These are phyloP conservation scores for Knoxia roxburghii DNA, from an alignment of 257 asterid species.

Conservation along the genomic window DNA sequence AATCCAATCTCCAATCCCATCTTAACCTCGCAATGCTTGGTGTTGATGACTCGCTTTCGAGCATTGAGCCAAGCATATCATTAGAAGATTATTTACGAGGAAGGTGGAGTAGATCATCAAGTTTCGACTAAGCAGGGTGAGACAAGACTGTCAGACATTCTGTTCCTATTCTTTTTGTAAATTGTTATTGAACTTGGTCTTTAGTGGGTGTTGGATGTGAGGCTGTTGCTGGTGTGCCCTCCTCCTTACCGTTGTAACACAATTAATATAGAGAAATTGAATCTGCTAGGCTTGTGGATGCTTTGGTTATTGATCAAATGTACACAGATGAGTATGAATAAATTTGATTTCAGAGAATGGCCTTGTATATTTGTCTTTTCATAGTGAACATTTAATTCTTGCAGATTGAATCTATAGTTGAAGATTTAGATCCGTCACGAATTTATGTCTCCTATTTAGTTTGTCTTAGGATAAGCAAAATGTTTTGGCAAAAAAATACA, in stretches of 20 bases:
- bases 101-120: slow-evolving; percentile 86
- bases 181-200: slow-evolving; percentile 7
- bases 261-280: slow-evolving; percentile 15
- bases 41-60: slow-evolving; percentile 68
- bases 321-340: slow-evolving; percentile 11
- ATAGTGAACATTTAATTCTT: no score
- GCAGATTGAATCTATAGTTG: no score
- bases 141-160: slow-evolving; percentile 16
- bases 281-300: slow-evolving; percentile 18
- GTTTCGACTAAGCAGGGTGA: slow-evolving; percentile 56
- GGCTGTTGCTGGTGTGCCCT: slow-evolving; percentile 74
- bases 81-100: slow-evolving; percentile 76
- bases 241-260: slow-evolving; percentile 54
- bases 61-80: slow-evolving; percentile 72
- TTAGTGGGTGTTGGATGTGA: slow-evolving; percentile 68
- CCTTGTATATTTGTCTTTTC: no score
- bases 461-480: no score
- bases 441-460: no score
- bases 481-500: no score
- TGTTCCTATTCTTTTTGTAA: slow-evolving; percentile 20
- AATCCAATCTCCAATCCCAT: slow-evolving; percentile 67
- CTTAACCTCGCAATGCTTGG: slow-evolving; percentile 83
- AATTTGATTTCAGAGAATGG: no score
- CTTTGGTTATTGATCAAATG: slow-evolving; percentile 9
- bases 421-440: no score